These are phyloP conservation scores for Actinidia arguta DNA, from an alignment of 179 eudicot genomes.

Conservation along the genomic window DNA sequence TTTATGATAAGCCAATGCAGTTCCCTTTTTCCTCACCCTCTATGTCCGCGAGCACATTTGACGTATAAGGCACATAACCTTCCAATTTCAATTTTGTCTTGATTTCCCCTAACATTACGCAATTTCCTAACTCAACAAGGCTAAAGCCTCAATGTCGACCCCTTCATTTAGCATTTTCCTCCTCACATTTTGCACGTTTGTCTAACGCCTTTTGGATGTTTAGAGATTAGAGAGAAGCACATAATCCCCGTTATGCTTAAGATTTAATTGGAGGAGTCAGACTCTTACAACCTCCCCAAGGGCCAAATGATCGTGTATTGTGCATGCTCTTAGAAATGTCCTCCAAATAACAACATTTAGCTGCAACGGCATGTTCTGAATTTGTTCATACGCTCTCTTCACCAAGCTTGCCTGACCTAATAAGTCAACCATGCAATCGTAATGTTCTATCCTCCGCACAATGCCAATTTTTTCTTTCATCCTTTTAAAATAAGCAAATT, in stretches of 20 bases:
- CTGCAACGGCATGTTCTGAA: slow-evolving; percentile 58
- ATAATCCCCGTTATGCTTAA: slow-evolving; percentile 84
- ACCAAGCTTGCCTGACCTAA: slow-evolving; percentile 77
- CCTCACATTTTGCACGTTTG: slow-evolving; percentile 70
- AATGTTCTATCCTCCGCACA: slow-evolving; percentile 73
- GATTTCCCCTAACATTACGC: slow-evolving; percentile 66
- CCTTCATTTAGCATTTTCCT: slow-evolving; percentile 70
- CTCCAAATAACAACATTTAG: slow-evolving; percentile 87
- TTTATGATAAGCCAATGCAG: slow-evolving; percentile 75
- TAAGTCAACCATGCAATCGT: slow-evolving; percentile 88
- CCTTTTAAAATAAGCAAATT: slow-evolving; percentile 60
- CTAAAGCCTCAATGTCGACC: slow-evolving; percentile 72
- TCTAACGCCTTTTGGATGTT: slow-evolving; percentile 82
- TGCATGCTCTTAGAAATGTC: slow-evolving; percentile 76
- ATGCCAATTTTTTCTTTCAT: slow-evolving; percentile 58
- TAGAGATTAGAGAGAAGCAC: slow-evolving; percentile 89
- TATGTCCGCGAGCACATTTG: slow-evolving; percentile 82
- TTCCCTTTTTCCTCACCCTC: slow-evolving; percentile 92
- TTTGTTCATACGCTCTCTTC: slow-evolving; percentile 65
- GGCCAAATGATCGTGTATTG: slow-evolving; percentile 54
- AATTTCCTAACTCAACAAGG: slow-evolving; percentile 81
- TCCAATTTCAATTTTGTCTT: slow-evolving; percentile 61
- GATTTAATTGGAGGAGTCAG: slow-evolving; percentile 59
- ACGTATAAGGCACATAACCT: slow-evolving; percentile 73
- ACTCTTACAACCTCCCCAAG: slow-evolving; percentile 67